Evolutionary conservation across 1,284 basidiomycete species (phyloP), one percentile per base, ranked within the genome.

Genomic region (Ustilago vetiveriae): DNA sequence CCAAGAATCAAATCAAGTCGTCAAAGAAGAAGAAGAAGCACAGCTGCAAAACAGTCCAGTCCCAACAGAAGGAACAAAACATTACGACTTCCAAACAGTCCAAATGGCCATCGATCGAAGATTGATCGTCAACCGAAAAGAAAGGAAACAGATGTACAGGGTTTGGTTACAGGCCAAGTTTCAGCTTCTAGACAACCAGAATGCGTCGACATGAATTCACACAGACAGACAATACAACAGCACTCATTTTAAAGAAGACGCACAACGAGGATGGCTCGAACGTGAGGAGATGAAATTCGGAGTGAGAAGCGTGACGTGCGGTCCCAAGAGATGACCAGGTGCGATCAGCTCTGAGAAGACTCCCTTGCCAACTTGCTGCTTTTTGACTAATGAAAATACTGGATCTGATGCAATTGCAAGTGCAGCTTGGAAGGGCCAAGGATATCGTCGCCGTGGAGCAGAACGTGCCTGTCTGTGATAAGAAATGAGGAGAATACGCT

Each of bases 141-240:
- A 81, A 46, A 42, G 63, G 19, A 81, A 81, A 47, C 57, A 62
- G n/a, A 81, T 81, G 79, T 81, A 75, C 32, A 59, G 79, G 6
- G 63, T 70, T 13, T 81, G 79, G 79, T 33, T 80, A 26, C 79
- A 81, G 56, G 74, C 72, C 23, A 81, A 81, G 42, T 73, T 81
- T 14, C 54, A 55, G 22, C 40, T 59, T 9, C 42, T 63, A 6
- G n/a, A 30, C 38, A 37, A 43, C 10, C 9, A 14, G 6, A 33
- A 19, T 11, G 21, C 36, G 17, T 30, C 13, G 33, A 35, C 4
- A 35, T 16, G 13, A 11, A n/a, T n/a, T n/a, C n/a, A n/a, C n/a
- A n/a, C n/a, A n/a, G n/a, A n/a, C n/a, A n/a, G n/a, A n/a, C n/a
- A n/a, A n/a, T n/a, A n/a, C n/a, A n/a, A n/a, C n/a, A n/a, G n/a